A percentile compares a stretch with the other conserved stretches of the same genome.
Conservation (phyloP, 2,329 filamentous ascomycete genomes). For the Metarhizium brunneum region DNA sequence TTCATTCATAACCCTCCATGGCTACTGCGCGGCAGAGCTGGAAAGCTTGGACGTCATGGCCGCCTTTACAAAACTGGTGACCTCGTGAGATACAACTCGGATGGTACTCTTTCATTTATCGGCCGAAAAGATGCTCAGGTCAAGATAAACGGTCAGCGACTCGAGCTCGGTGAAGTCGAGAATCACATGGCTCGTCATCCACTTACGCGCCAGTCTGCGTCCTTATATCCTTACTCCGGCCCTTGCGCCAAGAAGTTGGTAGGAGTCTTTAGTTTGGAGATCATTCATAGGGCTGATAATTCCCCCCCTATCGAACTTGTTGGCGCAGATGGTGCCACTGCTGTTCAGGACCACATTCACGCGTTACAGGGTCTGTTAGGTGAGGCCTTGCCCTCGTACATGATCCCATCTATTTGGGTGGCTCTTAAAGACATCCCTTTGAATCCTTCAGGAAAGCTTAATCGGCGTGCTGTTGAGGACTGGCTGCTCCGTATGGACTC, state of each 20-base stretch:
- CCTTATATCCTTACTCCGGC: neutral
- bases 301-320: neutral
- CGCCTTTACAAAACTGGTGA: slow-evolving; percentile 27
- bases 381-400: slow-evolving; percentile 2
- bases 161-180: slow-evolving; percentile 30
- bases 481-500: neutral
- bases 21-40: slow-evolving; percentile 11
- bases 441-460: slow-evolving; percentile 9
- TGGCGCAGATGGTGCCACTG: neutral
- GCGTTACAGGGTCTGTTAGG: slow-evolving; percentile 6
- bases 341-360: slow-evolving; percentile 4
- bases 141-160: slow-evolving; percentile 41
- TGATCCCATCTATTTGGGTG: slow-evolving; percentile 1
- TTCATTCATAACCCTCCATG: slow-evolving; percentile 35
- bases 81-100: slow-evolving; percentile 16
- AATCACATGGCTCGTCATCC: slow-evolving; percentile 3
- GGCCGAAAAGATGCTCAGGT: slow-evolving; percentile 37
- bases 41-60: slow-evolving; percentile 17
- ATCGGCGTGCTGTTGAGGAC: slow-evolving; percentile 8
- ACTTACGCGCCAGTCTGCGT: neutral
- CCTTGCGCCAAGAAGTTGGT: slow-evolving; percentile 1
- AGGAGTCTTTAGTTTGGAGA: neutral
- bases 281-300: neutral
- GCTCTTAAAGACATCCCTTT: slow-evolving; percentile 6
- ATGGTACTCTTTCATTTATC: slow-evolving; percentile 18